Percentiles rank a stretch among this genome's conserved stretches.
Evolutionary conservation across 768 basidiomycete genomes (phyloP).

Genomic region (Termitomyces sp.): DNA sequence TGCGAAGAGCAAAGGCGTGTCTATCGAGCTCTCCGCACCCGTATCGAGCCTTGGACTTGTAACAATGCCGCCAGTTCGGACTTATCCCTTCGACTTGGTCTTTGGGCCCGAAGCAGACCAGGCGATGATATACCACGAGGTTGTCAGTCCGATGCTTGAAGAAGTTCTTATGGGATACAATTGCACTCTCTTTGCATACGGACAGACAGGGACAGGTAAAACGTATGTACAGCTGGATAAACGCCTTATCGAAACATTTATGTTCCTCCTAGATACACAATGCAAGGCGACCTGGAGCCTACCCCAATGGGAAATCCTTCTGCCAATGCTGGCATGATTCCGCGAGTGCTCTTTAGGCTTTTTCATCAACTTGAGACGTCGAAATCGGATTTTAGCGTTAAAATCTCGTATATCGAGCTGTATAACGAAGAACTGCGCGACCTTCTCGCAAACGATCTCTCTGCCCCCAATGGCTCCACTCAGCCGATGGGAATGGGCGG

Average conservation of each 20-base stretch:
- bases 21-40: slow-evolving; percentile 73
- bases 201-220: slow-evolving; percentile 98
- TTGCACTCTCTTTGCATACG: slow-evolving; percentile 96
- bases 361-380: slow-evolving; percentile 83
- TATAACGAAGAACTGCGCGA: slow-evolving; percentile 99
- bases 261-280: slow-evolving; percentile 62
- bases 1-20: slow-evolving; percentile 68
- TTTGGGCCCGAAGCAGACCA: slow-evolving; percentile 98
- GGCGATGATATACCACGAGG: slow-evolving; percentile 87
- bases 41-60: slow-evolving; percentile 68
- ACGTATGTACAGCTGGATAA: slow-evolving; percentile 56
- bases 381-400: slow-evolving; percentile 82
- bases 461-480: slow-evolving; percentile 55
- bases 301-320: slow-evolving; percentile 88
- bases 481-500: slow-evolving; percentile 77
- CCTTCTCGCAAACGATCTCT: slow-evolving; percentile 75
- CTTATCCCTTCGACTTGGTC: slow-evolving; percentile 92
- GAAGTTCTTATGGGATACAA: slow-evolving; percentile 97
- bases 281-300: slow-evolving; percentile 89
- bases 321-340: slow-evolving; percentile 90
- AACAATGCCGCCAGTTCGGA: slow-evolving; percentile 69
- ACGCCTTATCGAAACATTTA: neutral
- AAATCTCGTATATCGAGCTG: slow-evolving; percentile 89
- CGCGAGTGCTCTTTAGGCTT: slow-evolving; percentile 85
- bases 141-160: slow-evolving; percentile 87